Base-by-base conservation (phyloP, 2,329 filamentous ascomycete species). In the Neonectria hederae region DNA sequence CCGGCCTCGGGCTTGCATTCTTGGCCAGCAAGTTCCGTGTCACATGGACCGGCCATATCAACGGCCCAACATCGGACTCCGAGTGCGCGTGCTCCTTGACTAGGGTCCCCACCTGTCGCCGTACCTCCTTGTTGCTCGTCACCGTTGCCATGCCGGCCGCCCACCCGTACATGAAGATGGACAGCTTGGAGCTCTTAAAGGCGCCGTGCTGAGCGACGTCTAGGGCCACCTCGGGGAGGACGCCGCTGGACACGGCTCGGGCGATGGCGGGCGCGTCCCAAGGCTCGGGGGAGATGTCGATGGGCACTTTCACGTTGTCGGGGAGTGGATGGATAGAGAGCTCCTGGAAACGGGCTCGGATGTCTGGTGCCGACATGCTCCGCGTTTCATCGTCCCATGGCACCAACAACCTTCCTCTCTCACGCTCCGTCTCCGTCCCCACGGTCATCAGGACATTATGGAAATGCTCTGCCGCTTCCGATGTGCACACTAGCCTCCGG, bases 131-230 rank as follows among this genome's bases (percentile, higher is more conserved):
- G 57, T 81, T 82, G 5, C 79, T 80, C 7, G 80, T 82, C 2
- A 82, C 49, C 1, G 79, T 81, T 21, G 73, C 73, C 2, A 76
- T 45, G 9, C 73, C 73, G 13, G 66, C 70, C 17, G 71, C 75
- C 80, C 80, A 82, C 4, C 79, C 80, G 26, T 81, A 76, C 71
- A 81, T 74, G 65, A 79, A 80, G 24, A 80, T 78, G 35, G 77
- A 78, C 19, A 79, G 71, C 68, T 80, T 80, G 46, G 78, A 75
- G 62, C 74, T 76, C 62, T 76, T 77, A 59, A 81, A 77, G 2
- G 69, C 71, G 14, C 75, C 75, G 40, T 72, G 70, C 13, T 65
- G 62, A 5, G 72, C 77, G 6, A 79, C 78, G 11, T 77, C 77
- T 6, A 78, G 70, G 0, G 78, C 78, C 2, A 79, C 76, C 2